These are phyloP conservation scores for Tulasnella sp. DNA, from an alignment of 768 basidiomycete genomes.

Conservation along the genomic window DNA sequence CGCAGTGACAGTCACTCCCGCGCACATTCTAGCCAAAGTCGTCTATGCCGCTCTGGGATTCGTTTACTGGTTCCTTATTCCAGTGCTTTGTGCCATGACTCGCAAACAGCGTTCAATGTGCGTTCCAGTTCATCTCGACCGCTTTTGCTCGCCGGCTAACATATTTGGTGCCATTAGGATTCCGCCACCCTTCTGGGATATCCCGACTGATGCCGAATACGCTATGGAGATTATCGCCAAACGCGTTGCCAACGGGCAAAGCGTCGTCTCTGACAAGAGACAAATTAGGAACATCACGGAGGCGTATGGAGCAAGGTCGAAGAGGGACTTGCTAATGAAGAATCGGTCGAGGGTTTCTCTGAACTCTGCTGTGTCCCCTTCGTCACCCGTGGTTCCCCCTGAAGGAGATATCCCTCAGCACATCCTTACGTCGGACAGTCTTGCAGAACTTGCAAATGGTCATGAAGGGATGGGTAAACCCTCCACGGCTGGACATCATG, in stretches of 20 bases:
- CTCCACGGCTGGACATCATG: not conserved
- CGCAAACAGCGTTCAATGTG: conserved; percentile 41
- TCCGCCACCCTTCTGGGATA: conserved; percentile 42
- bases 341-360: not conserved
- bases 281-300: not conserved
- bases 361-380: not conserved
- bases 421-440: not conserved
- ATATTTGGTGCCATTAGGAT: conserved; percentile 33
- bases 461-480: not conserved
- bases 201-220: conserved; percentile 61
- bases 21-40: conserved; percentile 44
- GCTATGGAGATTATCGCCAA: conserved; percentile 61
- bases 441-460: not conserved
- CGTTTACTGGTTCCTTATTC: conserved; percentile 56
- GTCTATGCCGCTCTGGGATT: conserved; percentile 42
- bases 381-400: not conserved
- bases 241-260: conserved; percentile 49
- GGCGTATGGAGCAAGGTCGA: not conserved
- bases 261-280: conserved; percentile 32
- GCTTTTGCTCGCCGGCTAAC: not conserved
- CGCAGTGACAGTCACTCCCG: conserved; percentile 41
- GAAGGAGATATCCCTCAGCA: not conserved
- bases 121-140: not conserved
- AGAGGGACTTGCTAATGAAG: not conserved
- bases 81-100: conserved; percentile 47